Conservation (phyloP, 352 stramenopile species). For the Phytopythium aichiense region DNA sequence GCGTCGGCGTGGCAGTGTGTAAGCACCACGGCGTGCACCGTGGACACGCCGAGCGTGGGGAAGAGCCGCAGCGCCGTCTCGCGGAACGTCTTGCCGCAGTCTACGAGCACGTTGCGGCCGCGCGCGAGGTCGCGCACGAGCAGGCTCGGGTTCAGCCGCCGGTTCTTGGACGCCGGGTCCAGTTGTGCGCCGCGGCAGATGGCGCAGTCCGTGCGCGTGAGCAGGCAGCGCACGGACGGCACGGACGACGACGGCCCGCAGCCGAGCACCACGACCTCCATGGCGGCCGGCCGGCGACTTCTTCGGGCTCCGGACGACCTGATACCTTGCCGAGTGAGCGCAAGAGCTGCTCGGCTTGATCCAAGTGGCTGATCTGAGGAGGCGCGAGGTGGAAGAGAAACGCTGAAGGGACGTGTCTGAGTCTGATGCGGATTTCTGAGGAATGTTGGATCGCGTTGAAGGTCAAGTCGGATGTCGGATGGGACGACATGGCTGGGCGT, state of each 20-base stretch:
- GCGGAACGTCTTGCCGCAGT: slow-evolving; percentile 90
- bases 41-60: slow-evolving; percentile 35
- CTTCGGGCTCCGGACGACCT: background rate
- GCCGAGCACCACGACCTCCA: slow-evolving; percentile 81
- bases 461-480: no score
- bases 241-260: slow-evolving; percentile 82
- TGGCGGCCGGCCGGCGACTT: slow-evolving; percentile 16
- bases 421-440: background rate
- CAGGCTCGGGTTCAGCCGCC: slow-evolving; percentile 74
- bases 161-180: slow-evolving; percentile 72
- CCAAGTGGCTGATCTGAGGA: no score
- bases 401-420: background rate
- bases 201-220: slow-evolving; percentile 34
- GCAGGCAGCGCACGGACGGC: slow-evolving; percentile 70
- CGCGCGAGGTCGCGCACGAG: slow-evolving; percentile 50
- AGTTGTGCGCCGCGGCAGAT: slow-evolving; percentile 67
- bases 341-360: no score
- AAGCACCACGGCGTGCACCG: slow-evolving; percentile 71
- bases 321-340: no score
- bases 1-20: slow-evolving; percentile 87
- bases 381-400: background rate
- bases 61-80: slow-evolving; percentile 68
- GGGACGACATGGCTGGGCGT: no score
- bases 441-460: no score
- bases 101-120: slow-evolving; percentile 67